Evolutionary conservation across 306 rosid species (phyloP), one percentile per base, ranked within the genome.

Genomic region (Trichosanthes truncata): DNA sequence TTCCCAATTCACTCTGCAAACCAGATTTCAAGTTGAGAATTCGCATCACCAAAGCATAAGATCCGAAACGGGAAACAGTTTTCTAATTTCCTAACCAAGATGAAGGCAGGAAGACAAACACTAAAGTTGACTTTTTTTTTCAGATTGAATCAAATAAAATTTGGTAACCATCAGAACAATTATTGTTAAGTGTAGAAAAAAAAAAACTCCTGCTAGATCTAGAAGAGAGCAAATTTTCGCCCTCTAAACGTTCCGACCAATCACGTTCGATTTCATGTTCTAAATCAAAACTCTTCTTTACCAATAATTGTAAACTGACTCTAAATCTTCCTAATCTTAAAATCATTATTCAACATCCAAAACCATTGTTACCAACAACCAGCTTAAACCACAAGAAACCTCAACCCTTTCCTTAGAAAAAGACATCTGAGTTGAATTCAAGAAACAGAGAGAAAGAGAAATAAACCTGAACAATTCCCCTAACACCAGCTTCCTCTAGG

Each of bases 401-500:
- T 25, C 20, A 21, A 6, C 45, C 76, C 10, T 41, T n/a, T 21
- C 21, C 21, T 53, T 6, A 35, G 55, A 43, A 69, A 71, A 71
- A 45, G 55, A 45, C 18, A 71, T 1, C 1, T 5, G 9, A 3
- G 5, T 18, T 15, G 7, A 33, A 15, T 7, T 35, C 43, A 33
- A 62, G 48, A 21, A 8, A 69, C 3, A 18, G 20, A 55, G 26
- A 15, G 26, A n/a, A n/a, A 55, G 49, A 25, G 33, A 60, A 31
- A 80, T 59, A 23, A 76, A 94, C 98, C 96, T 80, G 90, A 66
- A 94, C 84, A 81, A 81, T 82, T 84, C 98, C 98, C 80, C 84
- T 73, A 2, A 94, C 98, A 45, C 98, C 98, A 14, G 98, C 98
- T 88, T 94, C 98, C 62, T 94, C 98, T 12, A 94, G 55, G 60